These are phyloP conservation scores for Penicillium goetzii DNA, from an alignment of 495 filamentous ascomycete species.

Conservation along the genomic window DNA sequence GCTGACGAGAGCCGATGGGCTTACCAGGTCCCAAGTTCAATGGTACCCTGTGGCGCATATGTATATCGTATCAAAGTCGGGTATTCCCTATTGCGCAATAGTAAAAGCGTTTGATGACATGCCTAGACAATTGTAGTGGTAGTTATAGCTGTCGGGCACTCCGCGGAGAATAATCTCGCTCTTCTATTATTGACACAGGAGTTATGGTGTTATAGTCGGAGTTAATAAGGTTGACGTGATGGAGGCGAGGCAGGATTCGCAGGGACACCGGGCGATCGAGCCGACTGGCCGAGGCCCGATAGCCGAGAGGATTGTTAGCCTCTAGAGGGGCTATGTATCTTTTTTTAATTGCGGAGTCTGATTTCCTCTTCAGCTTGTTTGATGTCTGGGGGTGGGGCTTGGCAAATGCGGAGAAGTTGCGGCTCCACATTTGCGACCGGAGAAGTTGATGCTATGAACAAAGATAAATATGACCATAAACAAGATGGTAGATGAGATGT, in stretches of 20 bases:
- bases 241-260: background rate
- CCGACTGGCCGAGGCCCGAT: constrained; percentile 19
- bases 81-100: background rate
- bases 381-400: constrained; percentile 4
- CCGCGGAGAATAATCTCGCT: background rate
- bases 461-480: no score
- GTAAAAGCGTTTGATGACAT: background rate
- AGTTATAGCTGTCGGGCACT: background rate
- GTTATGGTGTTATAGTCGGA: background rate
- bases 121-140: background rate
- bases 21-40: background rate
- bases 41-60: background rate
- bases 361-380: background rate
- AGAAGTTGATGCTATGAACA: constrained; percentile 20
- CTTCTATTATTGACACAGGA: background rate
- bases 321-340: background rate
- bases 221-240: constrained; percentile 2
- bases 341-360: background rate
- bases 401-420: constrained; percentile 10
- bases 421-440: constrained; percentile 14
- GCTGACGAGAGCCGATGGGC: background rate
- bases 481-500: background rate
- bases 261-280: constrained; percentile 16
- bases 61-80: background rate
- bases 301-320: background rate